Evolutionary conservation across 2,329 filamentous ascomycete genomes (phyloP), one percentile per base, ranked within the genome.

Genomic region (Magnaporthales sp.): DNA sequence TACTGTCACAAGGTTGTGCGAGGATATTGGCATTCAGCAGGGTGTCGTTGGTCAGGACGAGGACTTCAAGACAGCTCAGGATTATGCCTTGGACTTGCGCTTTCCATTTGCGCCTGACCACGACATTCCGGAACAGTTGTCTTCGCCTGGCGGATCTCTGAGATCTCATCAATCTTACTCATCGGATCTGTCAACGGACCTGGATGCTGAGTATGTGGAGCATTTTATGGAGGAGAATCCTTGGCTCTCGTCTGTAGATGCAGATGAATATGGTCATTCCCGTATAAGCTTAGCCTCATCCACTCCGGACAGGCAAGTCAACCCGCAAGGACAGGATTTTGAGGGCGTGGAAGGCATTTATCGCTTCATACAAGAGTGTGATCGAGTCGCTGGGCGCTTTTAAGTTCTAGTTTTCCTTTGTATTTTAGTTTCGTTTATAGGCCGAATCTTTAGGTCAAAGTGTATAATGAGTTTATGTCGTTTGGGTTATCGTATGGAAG

Each of bases 1-100:
- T 19, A 91, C 91, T 0, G 90, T 97, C 0, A 92, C 96, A 74
- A 82, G 84, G 3, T 83, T 99, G 0, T 97, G 93, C 75, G 87
- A 92, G 62, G 95, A 99, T 75, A 84, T 96, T 11, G 91, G 90
- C n/a, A 84, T 99, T 8, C 87, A 89, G 69, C 85, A 92, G 66
- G 95, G 95, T 1, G 80, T 91, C 4, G 85, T 98, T 4, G 80
- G 84, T 13, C 90, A 98, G 78, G 95, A 98, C 70, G 69, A 77
- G 32, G 88, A 89, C 22, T 96, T 96, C 71, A 86, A 91, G 66
- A 73, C 77, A 7, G 86, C 84, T 67, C 83, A 83, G 29, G 92
- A 90, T 9, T 87, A 88, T 0, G 83, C 90, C 1, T 84, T 95
- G 70, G 92, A 92, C 5, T 82, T 98, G 24, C 84, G 88, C 60